These are phyloP conservation scores for Chloromonas sp. DNA, from an alignment of 163 green algal species.

Conservation along the genomic window DNA sequence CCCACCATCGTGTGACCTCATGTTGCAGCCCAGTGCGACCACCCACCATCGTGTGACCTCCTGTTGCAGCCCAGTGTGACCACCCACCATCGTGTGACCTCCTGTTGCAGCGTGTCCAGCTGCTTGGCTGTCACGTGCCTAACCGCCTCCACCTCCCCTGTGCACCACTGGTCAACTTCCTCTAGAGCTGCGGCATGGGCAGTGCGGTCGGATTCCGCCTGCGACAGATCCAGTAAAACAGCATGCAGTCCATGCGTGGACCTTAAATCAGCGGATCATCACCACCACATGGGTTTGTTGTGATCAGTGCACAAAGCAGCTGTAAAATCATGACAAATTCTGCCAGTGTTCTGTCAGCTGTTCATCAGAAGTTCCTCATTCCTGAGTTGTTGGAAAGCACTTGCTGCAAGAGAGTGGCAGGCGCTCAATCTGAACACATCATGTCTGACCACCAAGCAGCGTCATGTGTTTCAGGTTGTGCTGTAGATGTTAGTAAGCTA, in stretches of 20 bases:
- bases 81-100: neutral
- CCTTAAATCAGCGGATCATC: neutral
- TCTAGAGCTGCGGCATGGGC: neutral
- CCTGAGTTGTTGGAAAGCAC: too few species aligned
- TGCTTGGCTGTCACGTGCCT: neutral
- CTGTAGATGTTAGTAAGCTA: too few species aligned
- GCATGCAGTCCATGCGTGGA: too few species aligned
- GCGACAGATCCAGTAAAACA: too few species aligned
- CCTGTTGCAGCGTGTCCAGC: neutral
- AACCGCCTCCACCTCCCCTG: slow-evolving; percentile 14
- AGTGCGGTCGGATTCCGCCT: too few species aligned
- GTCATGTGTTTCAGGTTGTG: too few species aligned
- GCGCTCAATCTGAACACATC: too few species aligned
- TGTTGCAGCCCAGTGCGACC: neutral
- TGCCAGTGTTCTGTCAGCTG: too few species aligned
- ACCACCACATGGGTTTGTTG: neutral
- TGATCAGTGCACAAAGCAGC: neutral
- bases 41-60: neutral
- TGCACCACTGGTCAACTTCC: slow-evolving; percentile 14
- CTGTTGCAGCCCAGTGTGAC: neutral
- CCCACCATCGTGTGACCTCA: neutral
- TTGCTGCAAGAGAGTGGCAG: too few species aligned
- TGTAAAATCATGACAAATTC: too few species aligned
- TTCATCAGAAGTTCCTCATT: too few species aligned
- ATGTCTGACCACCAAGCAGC: too few species aligned